These are phyloP conservation scores for Atalantia buxifolia DNA, from an alignment of 345 rosid species.

Conservation along the genomic window DNA sequence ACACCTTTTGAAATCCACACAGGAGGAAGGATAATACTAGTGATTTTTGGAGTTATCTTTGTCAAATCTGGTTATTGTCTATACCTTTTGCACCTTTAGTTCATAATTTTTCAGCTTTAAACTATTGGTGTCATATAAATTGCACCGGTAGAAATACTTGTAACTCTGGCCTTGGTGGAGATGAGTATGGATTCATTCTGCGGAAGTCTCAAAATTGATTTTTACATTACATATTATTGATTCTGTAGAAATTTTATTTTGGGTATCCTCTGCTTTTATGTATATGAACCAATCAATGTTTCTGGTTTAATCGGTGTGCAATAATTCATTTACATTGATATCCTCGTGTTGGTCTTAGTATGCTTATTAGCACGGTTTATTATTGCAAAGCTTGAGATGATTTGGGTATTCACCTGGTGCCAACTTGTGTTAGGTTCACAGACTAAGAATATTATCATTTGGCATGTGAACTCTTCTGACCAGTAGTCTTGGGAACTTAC, in stretches of 20 bases:
- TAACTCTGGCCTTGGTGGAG: neutral
- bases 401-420: neutral
- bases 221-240: neutral
- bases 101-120: neutral
- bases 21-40: slow-evolving; percentile 15
- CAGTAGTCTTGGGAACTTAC: no score
- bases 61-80: slow-evolving; percentile 3
- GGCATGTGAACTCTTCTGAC: no score
- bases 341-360: neutral
- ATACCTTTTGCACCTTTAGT: neutral
- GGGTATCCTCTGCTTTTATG: neutral
- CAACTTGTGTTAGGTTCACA: no score
- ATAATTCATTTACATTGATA: no score
- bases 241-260: slow-evolving; percentile 1
- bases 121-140: neutral
- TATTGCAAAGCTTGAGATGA: neutral
- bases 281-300: neutral
- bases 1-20: neutral
- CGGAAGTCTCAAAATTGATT: neutral
- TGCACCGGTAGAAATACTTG: neutral
- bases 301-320: neutral
- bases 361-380: neutral
- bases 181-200: neutral
- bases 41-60: neutral
- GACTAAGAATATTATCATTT: no score